Evolutionary conservation across 1,284 basidiomycete genomes (phyloP).

Genomic region (Gomphus bonarii): DNA sequence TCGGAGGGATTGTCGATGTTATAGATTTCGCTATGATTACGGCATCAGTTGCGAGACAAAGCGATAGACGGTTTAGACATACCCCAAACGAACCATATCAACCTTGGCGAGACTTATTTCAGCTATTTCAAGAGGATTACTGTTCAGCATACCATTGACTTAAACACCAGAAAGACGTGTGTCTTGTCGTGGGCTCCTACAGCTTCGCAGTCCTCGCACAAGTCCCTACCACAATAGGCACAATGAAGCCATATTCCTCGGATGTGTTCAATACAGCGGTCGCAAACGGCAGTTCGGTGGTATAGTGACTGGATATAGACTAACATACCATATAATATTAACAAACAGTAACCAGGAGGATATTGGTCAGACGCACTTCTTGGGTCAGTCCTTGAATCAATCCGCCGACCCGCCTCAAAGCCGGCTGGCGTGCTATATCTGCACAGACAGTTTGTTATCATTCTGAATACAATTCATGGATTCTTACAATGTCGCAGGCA

Average conservation of each 20-base stretch:
- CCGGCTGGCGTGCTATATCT: constrained; percentile 67
- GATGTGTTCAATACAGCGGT: constrained; percentile 66
- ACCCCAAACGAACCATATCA: constrained; percentile 52
- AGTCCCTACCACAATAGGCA: constrained; percentile 73
- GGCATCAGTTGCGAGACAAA: constrained; percentile 6
- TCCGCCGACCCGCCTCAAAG: constrained; percentile 27
- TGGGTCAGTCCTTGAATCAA: not conserved
- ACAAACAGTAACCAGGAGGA: not conserved
- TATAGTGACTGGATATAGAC: constrained; percentile 60
- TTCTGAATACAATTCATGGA: not conserved
- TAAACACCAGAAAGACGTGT: constrained; percentile 82
- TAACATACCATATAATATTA: constrained; percentile 19
- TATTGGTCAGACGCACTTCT: not conserved
- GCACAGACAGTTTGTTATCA: constrained; percentile 7
- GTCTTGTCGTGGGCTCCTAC: constrained; percentile 72
- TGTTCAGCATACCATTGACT: constrained; percentile 47
- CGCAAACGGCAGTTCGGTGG: constrained; percentile 63
- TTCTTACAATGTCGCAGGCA: constrained; percentile 55
- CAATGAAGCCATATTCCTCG: constrained; percentile 81
- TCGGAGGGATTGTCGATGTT: constrained; percentile 45
- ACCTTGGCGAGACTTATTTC: constrained; percentile 27
- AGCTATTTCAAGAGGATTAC: not conserved
- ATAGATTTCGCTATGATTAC: constrained; percentile 36
- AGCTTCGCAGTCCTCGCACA: constrained; percentile 67
- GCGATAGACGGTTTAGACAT: constrained; percentile 18